Evolutionary conservation across 768 basidiomycete species (phyloP).

Genomic region (Tremella yokohamensis): DNA sequence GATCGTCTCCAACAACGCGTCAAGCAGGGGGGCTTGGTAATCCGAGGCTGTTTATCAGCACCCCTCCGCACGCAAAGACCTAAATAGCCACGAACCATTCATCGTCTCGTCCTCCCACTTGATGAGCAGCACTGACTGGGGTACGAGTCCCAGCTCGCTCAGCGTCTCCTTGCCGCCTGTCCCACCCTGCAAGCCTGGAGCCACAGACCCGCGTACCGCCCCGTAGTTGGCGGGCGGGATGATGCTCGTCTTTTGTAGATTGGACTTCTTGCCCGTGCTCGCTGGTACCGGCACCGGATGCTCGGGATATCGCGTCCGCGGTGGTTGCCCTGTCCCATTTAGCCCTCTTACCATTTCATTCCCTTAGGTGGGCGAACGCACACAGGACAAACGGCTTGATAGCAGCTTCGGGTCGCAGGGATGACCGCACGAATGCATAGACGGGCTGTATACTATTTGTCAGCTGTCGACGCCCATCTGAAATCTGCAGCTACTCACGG

Average conservation of each 20-base stretch:
- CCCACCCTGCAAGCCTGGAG: conserved; percentile 33
- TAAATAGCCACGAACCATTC: conserved; percentile 39
- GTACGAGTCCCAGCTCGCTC: conserved; percentile 44
- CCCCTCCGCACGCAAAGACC: neutral
- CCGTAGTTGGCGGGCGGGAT: conserved; percentile 42
- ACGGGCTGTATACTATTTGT: conserved; percentile 45
- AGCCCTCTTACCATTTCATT: neutral
- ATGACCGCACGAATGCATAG: conserved; percentile 44
- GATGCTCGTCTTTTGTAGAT: conserved; percentile 24
- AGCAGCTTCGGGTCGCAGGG: conserved; percentile 26
- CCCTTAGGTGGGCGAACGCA: conserved; percentile 15
- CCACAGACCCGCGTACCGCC: conserved; percentile 21
- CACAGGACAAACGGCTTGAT: conserved; percentile 45
- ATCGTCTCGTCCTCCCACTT: conserved; percentile 45
- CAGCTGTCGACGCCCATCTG: neutral
- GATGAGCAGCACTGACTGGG: conserved; percentile 47
- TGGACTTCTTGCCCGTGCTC: conserved; percentile 12
- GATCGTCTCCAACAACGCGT: conserved; percentile 33
- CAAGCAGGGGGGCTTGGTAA: conserved; percentile 40
- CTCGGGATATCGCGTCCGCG: conserved; percentile 44
- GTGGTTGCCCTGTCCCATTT: conserved; percentile 43
- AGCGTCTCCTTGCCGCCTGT: conserved; percentile 40
- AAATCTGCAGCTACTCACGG: conserved; percentile 26
- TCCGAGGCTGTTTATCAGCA: conserved; percentile 27
- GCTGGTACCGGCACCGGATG: conserved; percentile 26